phyloP scores from a whole-genome alignment of 2,329 filamentous ascomycete genomes.

The Colletotrichum sp. region DNA sequence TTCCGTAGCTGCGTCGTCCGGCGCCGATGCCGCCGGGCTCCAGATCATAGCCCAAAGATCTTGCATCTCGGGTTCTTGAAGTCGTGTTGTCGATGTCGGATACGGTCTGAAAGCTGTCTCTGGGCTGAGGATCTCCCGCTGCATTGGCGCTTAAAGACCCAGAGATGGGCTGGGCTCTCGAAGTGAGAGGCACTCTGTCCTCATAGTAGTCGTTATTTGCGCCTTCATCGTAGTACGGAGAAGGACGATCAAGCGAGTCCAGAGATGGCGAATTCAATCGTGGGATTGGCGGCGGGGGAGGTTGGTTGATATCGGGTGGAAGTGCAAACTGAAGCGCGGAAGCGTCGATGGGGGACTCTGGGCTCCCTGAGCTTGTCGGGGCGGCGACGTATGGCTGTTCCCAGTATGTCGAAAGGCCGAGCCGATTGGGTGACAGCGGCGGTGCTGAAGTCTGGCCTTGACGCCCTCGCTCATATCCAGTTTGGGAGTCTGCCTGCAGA shows the following conservation, averaged over 20 bases:
- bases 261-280: constrained; percentile 20
- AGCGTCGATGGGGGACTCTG: constrained; percentile 57
- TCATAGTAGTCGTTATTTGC: constrained; percentile 51
- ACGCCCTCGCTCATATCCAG: constrained; percentile 3
- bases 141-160: constrained; percentile 48
- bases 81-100: constrained; percentile 61
- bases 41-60: constrained; percentile 56
- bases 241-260: constrained; percentile 33
- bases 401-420: constrained; percentile 58
- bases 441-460: background rate
- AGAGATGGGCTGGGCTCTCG: constrained; percentile 59
- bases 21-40: constrained; percentile 62
- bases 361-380: constrained; percentile 37
- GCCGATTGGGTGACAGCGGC: constrained; percentile 33
- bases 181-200: constrained; percentile 62
- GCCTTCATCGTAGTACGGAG: constrained; percentile 35
- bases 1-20: constrained; percentile 60
- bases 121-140: constrained; percentile 41
- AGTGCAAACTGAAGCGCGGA: constrained; percentile 59
- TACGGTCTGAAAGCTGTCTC: constrained; percentile 63
- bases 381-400: constrained; percentile 47
- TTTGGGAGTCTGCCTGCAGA: constrained; percentile 22
- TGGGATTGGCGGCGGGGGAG: constrained; percentile 13
- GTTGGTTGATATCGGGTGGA: constrained; percentile 52
- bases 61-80: constrained; percentile 49